Evolutionary conservation across 2,329 filamentous ascomycete species (phyloP).

Genomic region (Venturia nashicola): DNA sequence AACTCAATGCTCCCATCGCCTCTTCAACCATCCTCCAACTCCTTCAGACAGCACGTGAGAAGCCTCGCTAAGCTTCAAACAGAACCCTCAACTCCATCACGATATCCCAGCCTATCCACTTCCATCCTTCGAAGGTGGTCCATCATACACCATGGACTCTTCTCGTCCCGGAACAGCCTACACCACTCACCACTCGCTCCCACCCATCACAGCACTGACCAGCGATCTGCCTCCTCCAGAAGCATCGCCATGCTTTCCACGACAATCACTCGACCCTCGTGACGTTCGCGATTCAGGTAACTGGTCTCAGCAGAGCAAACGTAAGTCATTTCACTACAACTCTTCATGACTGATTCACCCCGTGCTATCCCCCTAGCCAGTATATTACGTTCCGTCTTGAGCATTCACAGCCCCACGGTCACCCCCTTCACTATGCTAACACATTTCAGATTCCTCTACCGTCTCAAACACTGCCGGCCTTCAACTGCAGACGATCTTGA

Average conservation of each 20-base stretch:
- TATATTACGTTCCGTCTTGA: neutral
- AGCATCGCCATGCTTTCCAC: slow-evolving; percentile 2
- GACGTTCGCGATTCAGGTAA: slow-evolving; percentile 44
- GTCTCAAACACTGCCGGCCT: slow-evolving; percentile 33
- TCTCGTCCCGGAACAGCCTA: slow-evolving; percentile 3
- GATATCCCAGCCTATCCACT: neutral
- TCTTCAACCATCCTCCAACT: neutral
- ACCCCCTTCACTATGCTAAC: neutral
- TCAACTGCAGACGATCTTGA: slow-evolving; percentile 37
- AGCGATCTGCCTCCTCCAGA: slow-evolving; percentile 9
- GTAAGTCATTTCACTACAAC: slow-evolving; percentile 24
- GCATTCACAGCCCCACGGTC: neutral
- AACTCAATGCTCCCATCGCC: neutral
- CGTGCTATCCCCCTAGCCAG: neutral
- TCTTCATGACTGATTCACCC: neutral
- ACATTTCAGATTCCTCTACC: slow-evolving; percentile 25
- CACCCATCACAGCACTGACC: slow-evolving; percentile 11
- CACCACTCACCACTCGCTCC: slow-evolving; percentile 7
- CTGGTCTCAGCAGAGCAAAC: slow-evolving; percentile 47
- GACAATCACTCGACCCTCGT: slow-evolving; percentile 3
- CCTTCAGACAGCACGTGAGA: neutral
- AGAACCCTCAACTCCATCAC: neutral
- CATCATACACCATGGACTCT: slow-evolving; percentile 7
- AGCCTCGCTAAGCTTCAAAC: neutral
- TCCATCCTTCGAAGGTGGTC: neutral